Percentiles rank a stretch among this genome's conserved stretches.
Evolutionary conservation across 129 eudicot species (phyloP).

Genomic region (Saussurea involucrata): DNA sequence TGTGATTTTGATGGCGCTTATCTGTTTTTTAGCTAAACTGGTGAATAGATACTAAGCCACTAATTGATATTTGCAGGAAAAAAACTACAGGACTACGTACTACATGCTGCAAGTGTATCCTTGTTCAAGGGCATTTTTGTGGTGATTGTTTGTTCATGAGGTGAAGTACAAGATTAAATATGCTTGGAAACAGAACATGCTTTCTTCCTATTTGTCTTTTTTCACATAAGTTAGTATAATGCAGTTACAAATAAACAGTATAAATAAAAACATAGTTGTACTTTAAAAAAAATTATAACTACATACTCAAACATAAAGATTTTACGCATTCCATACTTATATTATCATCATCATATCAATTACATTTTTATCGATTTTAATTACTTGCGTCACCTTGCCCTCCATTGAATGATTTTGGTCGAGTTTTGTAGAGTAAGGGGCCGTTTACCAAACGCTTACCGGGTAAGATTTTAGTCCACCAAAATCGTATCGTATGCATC

Average conservation of each 20-base stretch:
- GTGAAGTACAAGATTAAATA: constrained; percentile 25
- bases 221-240: neutral
- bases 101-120: constrained; percentile 54
- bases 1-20: too few relatives aligned
- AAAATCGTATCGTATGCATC: too few relatives aligned
- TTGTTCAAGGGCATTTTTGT: constrained; percentile 59
- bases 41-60: neutral
- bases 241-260: neutral
- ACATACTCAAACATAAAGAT: neutral
- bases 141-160: constrained; percentile 85
- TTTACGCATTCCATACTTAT: neutral
- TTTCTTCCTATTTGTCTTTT: neutral
- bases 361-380: neutral
- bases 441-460: too few relatives aligned
- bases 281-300: too few relatives aligned
- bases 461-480: too few relatives aligned
- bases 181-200: neutral
- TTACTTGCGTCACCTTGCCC: too few relatives aligned
- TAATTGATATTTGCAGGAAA: constrained; percentile 44
- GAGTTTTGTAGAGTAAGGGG: too few relatives aligned
- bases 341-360: neutral
- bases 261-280: neutral
- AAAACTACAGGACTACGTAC: constrained; percentile 63
- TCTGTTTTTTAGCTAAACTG: neutral
- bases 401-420: too few relatives aligned